Evolutionary conservation across 2,329 filamentous ascomycete species (phyloP).

Genomic region (Clarireedia sp.): DNA sequence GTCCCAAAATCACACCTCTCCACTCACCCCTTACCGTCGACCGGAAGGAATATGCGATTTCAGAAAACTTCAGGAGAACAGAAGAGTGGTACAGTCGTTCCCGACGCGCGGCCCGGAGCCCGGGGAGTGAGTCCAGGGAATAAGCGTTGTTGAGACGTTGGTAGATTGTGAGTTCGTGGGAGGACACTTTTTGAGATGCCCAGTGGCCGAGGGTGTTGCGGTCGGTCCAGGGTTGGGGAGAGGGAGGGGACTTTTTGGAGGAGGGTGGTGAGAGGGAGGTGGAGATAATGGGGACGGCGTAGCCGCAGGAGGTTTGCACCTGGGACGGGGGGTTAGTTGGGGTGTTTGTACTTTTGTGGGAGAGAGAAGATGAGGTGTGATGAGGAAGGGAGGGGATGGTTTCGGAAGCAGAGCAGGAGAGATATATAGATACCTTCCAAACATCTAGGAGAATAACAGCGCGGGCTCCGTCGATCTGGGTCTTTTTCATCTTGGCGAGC

Average conservation of each 20-base stretch:
- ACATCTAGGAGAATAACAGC: slow-evolving; percentile 55
- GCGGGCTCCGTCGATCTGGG: slow-evolving; percentile 41
- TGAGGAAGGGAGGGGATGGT: no score
- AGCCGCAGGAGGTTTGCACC: slow-evolving; percentile 60
- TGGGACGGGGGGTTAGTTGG: slow-evolving; percentile 26
- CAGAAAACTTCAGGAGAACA: neutral
- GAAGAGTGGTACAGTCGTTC: neutral
- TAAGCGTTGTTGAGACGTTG: neutral
- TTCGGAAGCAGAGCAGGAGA: no score
- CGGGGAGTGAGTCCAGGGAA: neutral
- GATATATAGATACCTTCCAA: slow-evolving; percentile 29
- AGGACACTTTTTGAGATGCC: neutral
- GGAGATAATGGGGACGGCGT: slow-evolving; percentile 43
- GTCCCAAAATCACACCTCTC: neutral
- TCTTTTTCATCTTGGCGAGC: slow-evolving; percentile 37
- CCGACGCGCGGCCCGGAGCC: neutral
- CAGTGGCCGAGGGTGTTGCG: neutral
- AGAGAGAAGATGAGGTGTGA: neutral
- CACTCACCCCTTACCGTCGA: neutral
- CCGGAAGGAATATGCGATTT: neutral
- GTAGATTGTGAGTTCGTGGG: neutral
- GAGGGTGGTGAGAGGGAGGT: neutral
- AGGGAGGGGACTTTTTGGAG: neutral
- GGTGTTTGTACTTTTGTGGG: neutral
- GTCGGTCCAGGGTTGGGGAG: neutral